A percentile compares a stretch with the other conserved stretches of the same genome.
phyloP scores from a whole-genome alignment of 164 flowering plant species.

The Piper betle region DNA sequence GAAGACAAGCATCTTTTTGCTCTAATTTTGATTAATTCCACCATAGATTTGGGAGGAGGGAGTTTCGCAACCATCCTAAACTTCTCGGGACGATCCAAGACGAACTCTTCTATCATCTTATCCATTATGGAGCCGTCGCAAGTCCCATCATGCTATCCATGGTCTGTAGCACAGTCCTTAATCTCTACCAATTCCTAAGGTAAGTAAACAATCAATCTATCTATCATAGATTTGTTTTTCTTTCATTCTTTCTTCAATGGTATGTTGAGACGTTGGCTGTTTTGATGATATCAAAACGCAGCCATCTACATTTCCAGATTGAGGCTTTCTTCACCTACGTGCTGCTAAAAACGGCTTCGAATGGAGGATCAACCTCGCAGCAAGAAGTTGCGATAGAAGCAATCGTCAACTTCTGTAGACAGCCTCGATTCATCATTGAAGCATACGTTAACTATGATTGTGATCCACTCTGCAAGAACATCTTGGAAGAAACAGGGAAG shows the following conservation, averaged over 20 bases:
- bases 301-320: conserved; percentile 66
- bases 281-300: conserved; percentile 11
- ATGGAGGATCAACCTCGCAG: conserved; percentile 21
- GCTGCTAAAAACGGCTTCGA: conserved; percentile 32
- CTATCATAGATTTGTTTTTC: neutral
- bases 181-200: conserved; percentile 72
- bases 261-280: neutral
- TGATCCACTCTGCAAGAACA: conserved; percentile 40
- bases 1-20: conserved; percentile 79
- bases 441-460: conserved; percentile 71
- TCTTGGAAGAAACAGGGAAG: conserved; percentile 70
- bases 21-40: conserved; percentile 61
- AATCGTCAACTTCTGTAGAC: conserved; percentile 75
- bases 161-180: conserved; percentile 76
- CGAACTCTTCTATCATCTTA: conserved; percentile 66
- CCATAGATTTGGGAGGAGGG: conserved; percentile 71
- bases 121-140: conserved; percentile 52
- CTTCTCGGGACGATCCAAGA: conserved; percentile 66
- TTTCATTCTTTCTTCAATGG: neutral
- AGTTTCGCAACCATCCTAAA: conserved; percentile 55
- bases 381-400: conserved; percentile 90
- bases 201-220: conserved; percentile 7
- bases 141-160: conserved; percentile 64
- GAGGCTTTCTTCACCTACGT: conserved; percentile 82
- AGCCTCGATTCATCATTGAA: conserved; percentile 62